Evolutionary conservation across 2,329 filamentous ascomycete species (phyloP).

Genomic region (Elsinoe batatas): DNA sequence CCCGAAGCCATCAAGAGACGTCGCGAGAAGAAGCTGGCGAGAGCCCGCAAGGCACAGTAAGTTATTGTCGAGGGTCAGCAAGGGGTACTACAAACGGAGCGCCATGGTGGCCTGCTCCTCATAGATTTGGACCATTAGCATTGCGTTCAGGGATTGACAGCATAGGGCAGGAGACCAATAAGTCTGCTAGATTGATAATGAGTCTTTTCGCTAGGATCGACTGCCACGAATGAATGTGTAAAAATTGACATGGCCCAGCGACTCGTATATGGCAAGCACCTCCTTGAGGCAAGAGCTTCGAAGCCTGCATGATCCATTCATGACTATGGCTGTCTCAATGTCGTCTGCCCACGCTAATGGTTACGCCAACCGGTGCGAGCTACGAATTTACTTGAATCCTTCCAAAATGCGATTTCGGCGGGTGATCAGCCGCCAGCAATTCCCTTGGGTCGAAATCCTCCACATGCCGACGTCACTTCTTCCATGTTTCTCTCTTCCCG

Average conservation of each 20-base stretch:
- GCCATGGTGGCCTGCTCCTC: background rate
- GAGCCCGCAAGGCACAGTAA: conserved; percentile 61
- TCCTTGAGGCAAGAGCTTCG: too few species aligned
- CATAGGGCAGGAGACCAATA: too few species aligned
- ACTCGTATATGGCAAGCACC: too few species aligned
- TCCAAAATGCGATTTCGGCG: conserved; percentile 1
- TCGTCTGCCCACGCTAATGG: background rate
- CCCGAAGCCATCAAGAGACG: conserved; percentile 76
- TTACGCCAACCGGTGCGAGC: background rate
- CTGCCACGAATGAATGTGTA: too few species aligned
- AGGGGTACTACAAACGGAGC: background rate
- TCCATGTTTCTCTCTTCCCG: background rate
- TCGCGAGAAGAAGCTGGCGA: conserved; percentile 64
- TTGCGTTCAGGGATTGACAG: too few species aligned
- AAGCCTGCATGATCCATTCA: too few species aligned
- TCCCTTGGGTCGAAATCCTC: background rate
- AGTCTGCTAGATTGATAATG: too few species aligned
- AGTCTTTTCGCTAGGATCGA: too few species aligned
- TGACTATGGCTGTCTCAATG: too few species aligned
- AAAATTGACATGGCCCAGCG: too few species aligned
- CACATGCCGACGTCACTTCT: conserved; percentile 3
- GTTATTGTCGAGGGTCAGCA: background rate
- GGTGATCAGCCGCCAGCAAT: conserved; percentile 7
- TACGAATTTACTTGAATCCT: background rate
- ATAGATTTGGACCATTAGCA: too few species aligned